Evolutionary conservation across 2,329 filamentous ascomycete genomes (phyloP).

Genomic region (Colletotrichum chrysophilum): DNA sequence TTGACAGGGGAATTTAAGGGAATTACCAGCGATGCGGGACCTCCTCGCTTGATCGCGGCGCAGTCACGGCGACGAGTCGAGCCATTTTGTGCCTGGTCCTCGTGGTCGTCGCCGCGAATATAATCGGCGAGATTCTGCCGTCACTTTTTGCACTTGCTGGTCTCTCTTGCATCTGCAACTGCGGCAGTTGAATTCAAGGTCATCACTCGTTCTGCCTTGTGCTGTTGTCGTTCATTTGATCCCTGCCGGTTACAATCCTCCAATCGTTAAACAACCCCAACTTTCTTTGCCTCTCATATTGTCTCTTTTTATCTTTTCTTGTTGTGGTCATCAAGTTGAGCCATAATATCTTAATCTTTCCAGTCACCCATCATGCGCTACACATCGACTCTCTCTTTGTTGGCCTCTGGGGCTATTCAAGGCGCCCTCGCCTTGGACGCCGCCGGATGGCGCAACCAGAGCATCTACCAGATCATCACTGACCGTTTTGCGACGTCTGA

Average conservation of each 20-base stretch:
- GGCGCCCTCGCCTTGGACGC: conserved; percentile 28
- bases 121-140: neutral
- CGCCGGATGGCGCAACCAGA: conserved; percentile 42
- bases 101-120: neutral
- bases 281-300: neutral
- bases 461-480: conserved; percentile 51
- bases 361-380: neutral
- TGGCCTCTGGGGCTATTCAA: conserved; percentile 11
- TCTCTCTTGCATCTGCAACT: neutral
- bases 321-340: neutral
- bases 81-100: neutral
- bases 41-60: neutral
- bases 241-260: neutral
- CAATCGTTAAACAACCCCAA: neutral
- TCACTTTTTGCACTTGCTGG: neutral
- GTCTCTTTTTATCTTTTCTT: neutral
- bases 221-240: conserved; percentile 3
- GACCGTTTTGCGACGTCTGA: conserved; percentile 46
- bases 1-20: neutral
- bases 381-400: conserved; percentile 1
- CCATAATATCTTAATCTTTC: neutral
- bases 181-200: conserved; percentile 8
- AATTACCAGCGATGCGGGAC: neutral
- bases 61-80: neutral
- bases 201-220: conserved; percentile 15